phyloP scores from a whole-genome alignment of 2,329 filamentous ascomycete genomes.

The Talaromyces sp. region DNA sequence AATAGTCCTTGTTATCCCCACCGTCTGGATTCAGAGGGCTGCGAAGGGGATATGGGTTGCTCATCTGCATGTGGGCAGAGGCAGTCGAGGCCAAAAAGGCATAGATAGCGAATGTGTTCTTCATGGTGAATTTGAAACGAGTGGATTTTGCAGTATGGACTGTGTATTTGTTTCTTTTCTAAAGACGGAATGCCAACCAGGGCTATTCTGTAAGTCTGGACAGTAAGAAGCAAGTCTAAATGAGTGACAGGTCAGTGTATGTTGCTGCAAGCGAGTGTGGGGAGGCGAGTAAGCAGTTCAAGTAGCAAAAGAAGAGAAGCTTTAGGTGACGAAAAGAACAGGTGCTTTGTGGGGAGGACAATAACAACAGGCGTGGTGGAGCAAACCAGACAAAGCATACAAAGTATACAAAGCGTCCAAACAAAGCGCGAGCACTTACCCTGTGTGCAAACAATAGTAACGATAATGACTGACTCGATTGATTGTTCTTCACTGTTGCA shows the following conservation, averaged over 20 bases:
- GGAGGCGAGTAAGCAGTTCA: background rate
- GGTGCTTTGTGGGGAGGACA: background rate
- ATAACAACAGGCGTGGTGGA: background rate
- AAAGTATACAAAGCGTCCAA: background rate
- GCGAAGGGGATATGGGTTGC: slow-evolving; percentile 50
- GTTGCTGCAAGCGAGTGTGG: background rate
- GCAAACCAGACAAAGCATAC: background rate
- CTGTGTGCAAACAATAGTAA: background rate
- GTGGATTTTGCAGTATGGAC: background rate
- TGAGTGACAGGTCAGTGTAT: background rate
- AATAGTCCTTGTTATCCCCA: slow-evolving; percentile 55
- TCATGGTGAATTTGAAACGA: slow-evolving; percentile 21
- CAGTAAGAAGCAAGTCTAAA: background rate
- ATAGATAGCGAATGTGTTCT: slow-evolving; percentile 24
- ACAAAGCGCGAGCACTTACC: background rate
- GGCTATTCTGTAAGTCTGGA: slow-evolving; percentile 2
- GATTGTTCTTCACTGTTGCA: background rate
- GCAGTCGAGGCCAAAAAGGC: slow-evolving; percentile 29
- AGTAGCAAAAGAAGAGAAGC: background rate
- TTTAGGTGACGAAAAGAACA: background rate
- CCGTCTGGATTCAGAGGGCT: slow-evolving; percentile 47
- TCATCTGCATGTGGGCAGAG: slow-evolving; percentile 53
- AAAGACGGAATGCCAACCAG: slow-evolving; percentile 12
- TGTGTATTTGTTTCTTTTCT: slow-evolving; percentile 19
- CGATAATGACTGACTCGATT: background rate